Conservation (phyloP, 176 grass and related monocot species). For the Avena atlantica region DNA sequence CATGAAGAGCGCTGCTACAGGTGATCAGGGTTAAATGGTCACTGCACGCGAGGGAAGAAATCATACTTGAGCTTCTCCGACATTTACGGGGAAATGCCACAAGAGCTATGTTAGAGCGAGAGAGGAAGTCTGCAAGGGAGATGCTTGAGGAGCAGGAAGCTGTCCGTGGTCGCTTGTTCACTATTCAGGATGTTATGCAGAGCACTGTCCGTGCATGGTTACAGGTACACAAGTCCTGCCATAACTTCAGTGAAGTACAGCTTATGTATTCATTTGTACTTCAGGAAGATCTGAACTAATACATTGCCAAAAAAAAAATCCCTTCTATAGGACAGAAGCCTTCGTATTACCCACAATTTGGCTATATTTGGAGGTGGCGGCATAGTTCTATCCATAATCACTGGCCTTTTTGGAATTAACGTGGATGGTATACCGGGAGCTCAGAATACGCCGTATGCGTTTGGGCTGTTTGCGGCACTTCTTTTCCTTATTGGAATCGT, state of each 20-base stretch:
- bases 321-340: conserved; percentile 80
- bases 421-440: conserved; percentile 94
- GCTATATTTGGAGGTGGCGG: conserved; percentile 86
- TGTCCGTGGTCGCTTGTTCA: conserved; percentile 91
- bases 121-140: conserved; percentile 70
- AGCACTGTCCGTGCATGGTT: conserved; percentile 97
- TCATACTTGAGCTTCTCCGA: conserved; percentile 80
- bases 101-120: conserved; percentile 68
- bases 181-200: conserved; percentile 99
- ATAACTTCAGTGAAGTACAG: conserved; percentile 8
- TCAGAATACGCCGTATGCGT: conserved; percentile 84
- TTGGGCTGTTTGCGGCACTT: conserved; percentile 73
- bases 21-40: conserved; percentile 99
- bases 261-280: conserved; percentile 18
- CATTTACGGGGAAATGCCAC: conserved; percentile 77
- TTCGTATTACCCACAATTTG: conserved; percentile 89
- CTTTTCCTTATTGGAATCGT: conserved; percentile 68
- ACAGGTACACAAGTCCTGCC: conserved; percentile 56
- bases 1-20: conserved; percentile 39
- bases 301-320: neutral
- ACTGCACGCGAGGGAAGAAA: conserved; percentile 97
- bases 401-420: conserved; percentile 93
- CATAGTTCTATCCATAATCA: conserved; percentile 85
- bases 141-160: conserved; percentile 99
- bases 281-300: neutral